Evolutionary conservation across 148 eudicot species (phyloP).

Genomic region (Pharnaceum exiguum): DNA sequence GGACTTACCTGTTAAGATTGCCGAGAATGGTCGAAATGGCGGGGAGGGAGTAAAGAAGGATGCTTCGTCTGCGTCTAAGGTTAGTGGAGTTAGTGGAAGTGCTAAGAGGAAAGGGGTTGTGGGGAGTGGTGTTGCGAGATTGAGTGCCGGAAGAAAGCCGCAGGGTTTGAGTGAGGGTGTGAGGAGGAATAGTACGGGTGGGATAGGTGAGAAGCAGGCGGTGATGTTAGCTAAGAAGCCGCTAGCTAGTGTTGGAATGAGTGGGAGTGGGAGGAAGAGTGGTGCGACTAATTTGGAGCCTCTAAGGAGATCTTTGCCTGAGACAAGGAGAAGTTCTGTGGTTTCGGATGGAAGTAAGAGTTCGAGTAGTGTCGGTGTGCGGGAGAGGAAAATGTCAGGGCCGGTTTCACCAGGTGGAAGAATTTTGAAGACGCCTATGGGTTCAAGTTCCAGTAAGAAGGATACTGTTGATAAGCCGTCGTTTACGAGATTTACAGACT

Average conservation of each 20-base stretch:
- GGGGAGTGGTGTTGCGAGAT: slow-evolving; percentile 34
- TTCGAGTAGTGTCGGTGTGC: slow-evolving; percentile 18
- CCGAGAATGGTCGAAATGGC: slow-evolving; percentile 23
- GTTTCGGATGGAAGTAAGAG: slow-evolving; percentile 37
- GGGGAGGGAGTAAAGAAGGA: slow-evolving; percentile 21
- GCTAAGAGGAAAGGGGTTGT: slow-evolving; percentile 34
- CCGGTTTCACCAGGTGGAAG: slow-evolving; percentile 45
- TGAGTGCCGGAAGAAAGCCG: slow-evolving; percentile 36
- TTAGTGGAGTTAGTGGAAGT: slow-evolving; percentile 25
- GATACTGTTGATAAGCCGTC: slow-evolving; percentile 37
- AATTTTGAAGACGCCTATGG: slow-evolving; percentile 42
- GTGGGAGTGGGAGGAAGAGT: slow-evolving; percentile 25
- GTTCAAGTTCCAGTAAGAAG: slow-evolving; percentile 37
- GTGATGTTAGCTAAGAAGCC: slow-evolving; percentile 23
- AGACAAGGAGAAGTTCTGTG: slow-evolving; percentile 41
- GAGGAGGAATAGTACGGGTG: slow-evolving; percentile 85
- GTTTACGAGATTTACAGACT: slow-evolving; percentile 30
- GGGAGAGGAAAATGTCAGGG: slow-evolving; percentile 37
- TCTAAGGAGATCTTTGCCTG: slow-evolving; percentile 69
- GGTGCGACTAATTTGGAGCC: slow-evolving; percentile 32
- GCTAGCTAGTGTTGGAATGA: slow-evolving; percentile 25
- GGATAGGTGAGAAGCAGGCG: slow-evolving; percentile 48
- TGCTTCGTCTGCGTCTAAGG: slow-evolving; percentile 18
- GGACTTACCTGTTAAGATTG: slow-evolving; percentile 2
- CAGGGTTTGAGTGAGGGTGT: slow-evolving; percentile 34